Percentiles rank a stretch among this genome's conserved stretches.
These are phyloP conservation scores for Fusarium oxysporum DNA, from an alignment of 2,329 filamentous ascomycete species.

Conservation along the genomic window DNA sequence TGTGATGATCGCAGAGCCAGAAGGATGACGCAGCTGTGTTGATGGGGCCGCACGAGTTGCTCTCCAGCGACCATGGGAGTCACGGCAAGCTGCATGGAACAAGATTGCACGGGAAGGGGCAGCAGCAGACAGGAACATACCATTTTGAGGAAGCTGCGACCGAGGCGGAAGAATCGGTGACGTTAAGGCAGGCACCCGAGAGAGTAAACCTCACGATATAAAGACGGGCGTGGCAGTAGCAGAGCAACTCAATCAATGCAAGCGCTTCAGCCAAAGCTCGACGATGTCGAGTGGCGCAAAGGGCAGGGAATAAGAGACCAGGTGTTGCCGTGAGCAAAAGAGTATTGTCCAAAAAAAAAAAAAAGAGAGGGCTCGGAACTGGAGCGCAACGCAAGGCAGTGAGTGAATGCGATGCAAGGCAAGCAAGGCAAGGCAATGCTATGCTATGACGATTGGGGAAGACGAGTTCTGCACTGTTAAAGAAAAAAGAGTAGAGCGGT, in stretches of 20 bases:
- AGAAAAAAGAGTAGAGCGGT: slow-evolving; percentile 38
- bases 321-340: slow-evolving; percentile 10
- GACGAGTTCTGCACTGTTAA: slow-evolving; percentile 27
- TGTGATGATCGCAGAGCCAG: not conserved
- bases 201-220: slow-evolving; percentile 25
- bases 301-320: slow-evolving; percentile 8
- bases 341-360: slow-evolving; percentile 20
- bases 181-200: slow-evolving; percentile 8
- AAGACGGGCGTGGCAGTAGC: slow-evolving; percentile 24
- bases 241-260: slow-evolving; percentile 14
- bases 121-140: slow-evolving; percentile 30
- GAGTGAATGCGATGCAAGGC: slow-evolving; percentile 30
- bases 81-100: slow-evolving; percentile 34
- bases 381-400: slow-evolving; percentile 19
- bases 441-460: slow-evolving; percentile 31
- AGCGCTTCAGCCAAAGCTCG: slow-evolving; percentile 28
- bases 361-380: slow-evolving; percentile 6
- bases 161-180: slow-evolving; percentile 16
- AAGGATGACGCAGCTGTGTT: slow-evolving; percentile 38
- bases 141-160: slow-evolving; percentile 38
- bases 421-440: slow-evolving; percentile 13
- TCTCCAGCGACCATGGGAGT: slow-evolving; percentile 19
- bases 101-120: slow-evolving; percentile 11
- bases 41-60: slow-evolving; percentile 21
- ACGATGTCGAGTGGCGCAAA: slow-evolving; percentile 32